phyloP scores from a whole-genome alignment of 805 yeast genomes.

The Debaryomyces castellii region DNA sequence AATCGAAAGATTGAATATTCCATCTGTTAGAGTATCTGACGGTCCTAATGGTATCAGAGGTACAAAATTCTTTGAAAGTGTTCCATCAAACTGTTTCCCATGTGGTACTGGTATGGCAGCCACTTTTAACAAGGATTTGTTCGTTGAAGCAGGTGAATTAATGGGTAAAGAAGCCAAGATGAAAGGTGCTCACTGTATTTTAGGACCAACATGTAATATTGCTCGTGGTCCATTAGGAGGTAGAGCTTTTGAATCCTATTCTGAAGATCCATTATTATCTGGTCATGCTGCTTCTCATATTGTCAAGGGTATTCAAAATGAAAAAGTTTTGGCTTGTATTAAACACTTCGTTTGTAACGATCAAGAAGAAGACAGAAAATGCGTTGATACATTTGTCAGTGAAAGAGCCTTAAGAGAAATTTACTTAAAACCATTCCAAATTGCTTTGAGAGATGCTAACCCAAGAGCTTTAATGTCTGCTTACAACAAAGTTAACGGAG shows the following conservation, averaged over 20 bases:
- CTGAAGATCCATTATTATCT: conserved; percentile 56
- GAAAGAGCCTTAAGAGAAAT: conserved; percentile 66
- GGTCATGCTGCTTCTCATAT: conserved; percentile 50
- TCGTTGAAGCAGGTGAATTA: conserved; percentile 48
- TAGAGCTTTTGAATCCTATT: conserved; percentile 59
- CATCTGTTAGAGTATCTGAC: conserved; percentile 49
- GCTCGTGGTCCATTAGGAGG: conserved; percentile 62
- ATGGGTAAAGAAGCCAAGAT: conserved; percentile 56
- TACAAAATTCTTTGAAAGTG: conserved; percentile 49
- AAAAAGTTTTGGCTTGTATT: conserved; percentile 52
- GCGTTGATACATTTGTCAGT: conserved; percentile 49
- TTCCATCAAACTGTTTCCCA: conserved; percentile 59
- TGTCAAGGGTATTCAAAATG: conserved; percentile 54
- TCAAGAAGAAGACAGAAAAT: conserved; percentile 53
- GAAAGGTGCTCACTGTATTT: conserved; percentile 46
- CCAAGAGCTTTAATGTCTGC: conserved; percentile 63
- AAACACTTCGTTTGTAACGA: conserved; percentile 68
- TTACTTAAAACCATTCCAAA: conserved; percentile 43
- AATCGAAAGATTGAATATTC: conserved; percentile 41
- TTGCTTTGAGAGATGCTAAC: conserved; percentile 51
- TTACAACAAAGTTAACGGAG: conserved; percentile 64
- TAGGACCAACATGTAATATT: conserved; percentile 48
- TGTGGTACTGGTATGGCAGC: conserved; percentile 62
- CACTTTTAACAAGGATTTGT: conserved; percentile 52
- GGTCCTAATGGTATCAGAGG: conserved; percentile 70